These are phyloP conservation scores for Cochlearia excelsa DNA, from an alignment of 345 rosid species.

Conservation along the genomic window DNA sequence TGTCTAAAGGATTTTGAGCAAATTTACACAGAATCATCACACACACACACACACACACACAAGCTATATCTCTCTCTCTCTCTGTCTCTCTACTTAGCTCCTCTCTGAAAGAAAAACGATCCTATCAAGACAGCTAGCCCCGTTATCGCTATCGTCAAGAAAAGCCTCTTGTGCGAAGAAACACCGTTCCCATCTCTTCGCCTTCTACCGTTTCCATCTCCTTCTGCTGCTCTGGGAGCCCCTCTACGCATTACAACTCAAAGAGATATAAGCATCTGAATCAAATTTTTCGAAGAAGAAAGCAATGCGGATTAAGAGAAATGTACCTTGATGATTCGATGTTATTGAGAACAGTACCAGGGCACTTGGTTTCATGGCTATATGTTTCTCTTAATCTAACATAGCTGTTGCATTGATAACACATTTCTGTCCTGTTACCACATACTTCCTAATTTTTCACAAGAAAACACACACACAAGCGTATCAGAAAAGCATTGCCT, in stretches of 20 bases:
- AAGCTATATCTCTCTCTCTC: conserved; percentile 2
- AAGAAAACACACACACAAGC: background rate
- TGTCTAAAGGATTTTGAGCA: conserved; percentile 25
- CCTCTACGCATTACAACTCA: conserved; percentile 37
- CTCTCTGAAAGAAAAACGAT: conserved; percentile 73
- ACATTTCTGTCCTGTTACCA: conserved; percentile 93
- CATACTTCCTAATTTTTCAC: conserved; percentile 73
- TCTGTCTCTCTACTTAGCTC: conserved; percentile 37
- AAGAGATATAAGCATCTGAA: background rate
- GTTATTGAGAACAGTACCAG: conserved; percentile 52
- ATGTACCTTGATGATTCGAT: conserved; percentile 83
- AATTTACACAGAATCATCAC: conserved; percentile 30
- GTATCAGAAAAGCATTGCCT: background rate
- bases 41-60: background rate
- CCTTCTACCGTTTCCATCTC: conserved; percentile 54
- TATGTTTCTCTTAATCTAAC: conserved; percentile 79
- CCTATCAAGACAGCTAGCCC: conserved; percentile 88
- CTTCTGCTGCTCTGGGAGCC: conserved; percentile 55
- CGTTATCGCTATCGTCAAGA: conserved; percentile 83
- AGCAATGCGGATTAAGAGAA: too few species aligned
- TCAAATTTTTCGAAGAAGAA: background rate
- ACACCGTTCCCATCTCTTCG: conserved; percentile 58
- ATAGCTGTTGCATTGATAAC: conserved; percentile 76
- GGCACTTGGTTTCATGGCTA: conserved; percentile 69
- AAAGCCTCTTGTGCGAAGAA: conserved; percentile 51